Base-by-base conservation (phyloP, 1,284 basidiomycete genomes). In the Cryptococcus amylolentus region DNA sequence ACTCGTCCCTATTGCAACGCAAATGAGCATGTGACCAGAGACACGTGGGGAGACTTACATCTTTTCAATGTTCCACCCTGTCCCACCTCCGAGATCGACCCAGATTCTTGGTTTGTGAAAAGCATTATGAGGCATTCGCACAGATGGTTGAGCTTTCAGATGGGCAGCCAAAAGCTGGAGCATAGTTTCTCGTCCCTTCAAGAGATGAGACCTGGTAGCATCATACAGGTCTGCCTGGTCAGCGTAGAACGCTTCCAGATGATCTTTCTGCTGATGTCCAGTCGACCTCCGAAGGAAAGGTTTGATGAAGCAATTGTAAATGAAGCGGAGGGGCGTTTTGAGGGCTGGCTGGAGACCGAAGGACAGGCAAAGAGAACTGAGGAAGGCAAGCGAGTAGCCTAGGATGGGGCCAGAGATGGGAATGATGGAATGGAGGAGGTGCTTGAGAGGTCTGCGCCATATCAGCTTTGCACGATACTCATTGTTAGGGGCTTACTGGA, bases 1-100 rank as follows among this genome's bases (percentile, higher is more conserved):
- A 84, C 65, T 84, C 82, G 75, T 88, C 81, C 88, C 89, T 90
- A 38, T 48, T 10, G 46, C 7, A 8, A 27, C 10, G 5, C 16
- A 7, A 37, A n/a, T 27, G n/a, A 27, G 27, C 31, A 18, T 28
- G 14, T 35, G 31, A 10, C 8, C 2, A 12, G 6, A 20, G 16
- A 48, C 14, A 35, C 46, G 27, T 35, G n/a, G 40, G 39, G 43
- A 12, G 3, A 61, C 61, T 55, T 26, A 67, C 73, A 91, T 90
- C 62, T 86, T 80, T 76, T 91, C 89, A 63, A 91, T 86, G 74
- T 90, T 91, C 80, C 87, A 86, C 13, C 88, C 87, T 10, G 88
- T 90, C 38, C 88, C 89, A 28, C 88, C 89, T 9, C 88, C 89
- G 55, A 91, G 85, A 72, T 90, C 89, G 35, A 90, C 81, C 89